Percentiles rank a stretch among this genome's conserved stretches.
Evolutionary conservation across 2,329 filamentous ascomycete species (phyloP).

Genomic region (Cladophialophora psammophila): DNA sequence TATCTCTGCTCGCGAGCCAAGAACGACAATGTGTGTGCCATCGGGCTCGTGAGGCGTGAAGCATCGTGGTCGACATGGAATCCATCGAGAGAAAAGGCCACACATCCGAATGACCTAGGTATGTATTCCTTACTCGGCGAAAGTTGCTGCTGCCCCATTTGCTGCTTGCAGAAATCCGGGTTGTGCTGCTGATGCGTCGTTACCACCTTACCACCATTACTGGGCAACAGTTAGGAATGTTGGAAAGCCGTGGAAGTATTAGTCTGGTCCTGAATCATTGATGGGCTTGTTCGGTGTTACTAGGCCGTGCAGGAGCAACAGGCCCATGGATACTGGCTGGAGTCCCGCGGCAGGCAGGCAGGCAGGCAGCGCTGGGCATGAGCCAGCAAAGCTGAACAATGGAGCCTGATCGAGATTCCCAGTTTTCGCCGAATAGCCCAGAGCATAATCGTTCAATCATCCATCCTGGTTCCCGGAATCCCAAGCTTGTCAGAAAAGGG

Average conservation of each 20-base stretch:
- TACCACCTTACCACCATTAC: not conserved
- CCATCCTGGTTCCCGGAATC: not conserved
- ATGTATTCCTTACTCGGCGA: too few species aligned
- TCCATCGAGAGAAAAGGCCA: not conserved
- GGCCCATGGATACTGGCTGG: not conserved
- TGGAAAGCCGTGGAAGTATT: not conserved
- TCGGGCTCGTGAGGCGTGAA: not conserved
- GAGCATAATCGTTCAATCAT: not conserved
- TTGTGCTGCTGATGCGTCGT: conserved; percentile 3
- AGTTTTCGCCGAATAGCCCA: not conserved
- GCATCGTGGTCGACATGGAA: not conserved
- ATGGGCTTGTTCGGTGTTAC: not conserved
- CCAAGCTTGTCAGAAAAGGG: not conserved
- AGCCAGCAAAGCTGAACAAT: not conserved
- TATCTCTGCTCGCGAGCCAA: not conserved
- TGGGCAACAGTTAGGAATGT: not conserved
- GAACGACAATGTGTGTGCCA: not conserved
- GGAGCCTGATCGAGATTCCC: not conserved
- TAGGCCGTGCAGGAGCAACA: not conserved
- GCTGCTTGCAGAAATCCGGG: not conserved
- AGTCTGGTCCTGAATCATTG: not conserved
- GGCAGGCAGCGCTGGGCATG: not conserved
- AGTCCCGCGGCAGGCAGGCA: not conserved
- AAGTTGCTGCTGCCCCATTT: not conserved
- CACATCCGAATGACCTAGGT: not conserved